phyloP scores from a whole-genome alignment of 1,284 basidiomycete species.

The Volvariella surrecta region DNA sequence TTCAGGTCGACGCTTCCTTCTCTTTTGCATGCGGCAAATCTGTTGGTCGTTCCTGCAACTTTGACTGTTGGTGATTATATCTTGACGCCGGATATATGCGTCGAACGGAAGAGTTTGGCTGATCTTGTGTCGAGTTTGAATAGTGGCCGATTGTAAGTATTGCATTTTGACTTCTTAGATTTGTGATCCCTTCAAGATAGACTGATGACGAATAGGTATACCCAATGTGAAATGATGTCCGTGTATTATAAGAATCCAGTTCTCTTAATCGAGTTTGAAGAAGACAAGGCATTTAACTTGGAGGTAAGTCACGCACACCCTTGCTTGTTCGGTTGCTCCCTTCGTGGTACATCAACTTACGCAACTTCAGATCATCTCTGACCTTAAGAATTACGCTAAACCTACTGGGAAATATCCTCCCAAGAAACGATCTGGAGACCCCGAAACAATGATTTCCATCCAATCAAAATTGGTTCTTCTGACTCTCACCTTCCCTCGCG shows the following conservation, averaged over 20 bases:
- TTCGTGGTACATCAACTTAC: constrained; percentile 3
- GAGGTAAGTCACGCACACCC: constrained; percentile 44
- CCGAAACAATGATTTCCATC: constrained; percentile 40
- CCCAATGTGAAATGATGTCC: constrained; percentile 96
- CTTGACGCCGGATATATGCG: constrained; percentile 89
- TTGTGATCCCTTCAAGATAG: neutral
- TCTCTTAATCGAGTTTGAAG: constrained; percentile 97
- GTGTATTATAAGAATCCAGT: constrained; percentile 93
- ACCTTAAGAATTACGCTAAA: constrained; percentile 57
- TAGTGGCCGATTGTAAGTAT: constrained; percentile 81
- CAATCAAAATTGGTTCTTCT: constrained; percentile 91
- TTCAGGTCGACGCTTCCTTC: constrained; percentile 92
- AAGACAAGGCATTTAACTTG: constrained; percentile 91
- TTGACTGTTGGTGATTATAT: constrained; percentile 96
- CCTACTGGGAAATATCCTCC: constrained; percentile 43
- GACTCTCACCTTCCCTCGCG: constrained; percentile 81
- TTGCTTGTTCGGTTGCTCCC: neutral
- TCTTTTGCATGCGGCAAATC: constrained; percentile 75
- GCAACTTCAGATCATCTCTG: constrained; percentile 39
- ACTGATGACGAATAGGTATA: constrained; percentile 59
- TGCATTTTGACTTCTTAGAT: neutral
- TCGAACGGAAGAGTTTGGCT: constrained; percentile 91
- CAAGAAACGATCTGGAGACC: constrained; percentile 38
- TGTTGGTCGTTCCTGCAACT: constrained; percentile 84
- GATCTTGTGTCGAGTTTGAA: constrained; percentile 92